Evolutionary conservation across 2,329 filamentous ascomycete genomes (phyloP).

Genomic region (Gliomastix tumulicola): DNA sequence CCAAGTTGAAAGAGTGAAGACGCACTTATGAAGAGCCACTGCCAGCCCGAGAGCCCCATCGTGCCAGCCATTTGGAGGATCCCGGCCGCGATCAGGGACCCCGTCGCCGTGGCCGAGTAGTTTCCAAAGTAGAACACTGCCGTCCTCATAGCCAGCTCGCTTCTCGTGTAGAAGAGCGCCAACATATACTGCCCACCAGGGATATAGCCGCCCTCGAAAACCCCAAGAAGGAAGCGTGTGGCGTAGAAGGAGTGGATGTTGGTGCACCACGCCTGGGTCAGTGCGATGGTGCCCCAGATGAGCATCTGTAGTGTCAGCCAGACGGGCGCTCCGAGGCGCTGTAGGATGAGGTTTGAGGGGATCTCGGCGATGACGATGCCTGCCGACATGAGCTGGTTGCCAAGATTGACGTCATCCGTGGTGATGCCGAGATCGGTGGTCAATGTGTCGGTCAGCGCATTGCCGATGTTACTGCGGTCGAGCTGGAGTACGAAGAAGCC

Average conservation of each 20-base stretch:
- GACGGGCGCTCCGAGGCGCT: slow-evolving; percentile 5
- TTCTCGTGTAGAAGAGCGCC: slow-evolving; percentile 9
- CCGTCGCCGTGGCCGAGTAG: slow-evolving; percentile 4
- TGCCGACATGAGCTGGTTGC: slow-evolving; percentile 35
- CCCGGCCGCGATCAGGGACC: slow-evolving; percentile 6
- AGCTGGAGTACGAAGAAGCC: slow-evolving; percentile 14
- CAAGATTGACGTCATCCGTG: slow-evolving; percentile 40
- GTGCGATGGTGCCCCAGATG: slow-evolving; percentile 10
- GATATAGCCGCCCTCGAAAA: slow-evolving; percentile 12
- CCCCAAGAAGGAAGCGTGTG: slow-evolving; percentile 10
- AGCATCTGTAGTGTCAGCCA: slow-evolving; percentile 9
- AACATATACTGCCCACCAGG: slow-evolving; percentile 10
- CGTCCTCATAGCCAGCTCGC: slow-evolving; percentile 10
- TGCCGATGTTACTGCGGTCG: slow-evolving; percentile 29
- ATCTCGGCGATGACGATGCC: slow-evolving; percentile 35
- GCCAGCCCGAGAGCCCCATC: slow-evolving; percentile 37
- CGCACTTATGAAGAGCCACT: slow-evolving; percentile 48
- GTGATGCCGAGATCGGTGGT: slow-evolving; percentile 36
- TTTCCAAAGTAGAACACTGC: slow-evolving; percentile 10
- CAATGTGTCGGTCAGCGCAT: slow-evolving; percentile 40
- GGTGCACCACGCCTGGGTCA: slow-evolving; percentile 8
- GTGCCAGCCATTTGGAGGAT: slow-evolving; percentile 5
- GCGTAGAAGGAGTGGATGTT: slow-evolving; percentile 8
- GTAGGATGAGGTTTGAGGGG: slow-evolving; percentile 8
- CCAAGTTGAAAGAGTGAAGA: background rate